phyloP scores from a whole-genome alignment of 495 filamentous ascomycete species.

The Lasiosphaeris hirsuta region DNA sequence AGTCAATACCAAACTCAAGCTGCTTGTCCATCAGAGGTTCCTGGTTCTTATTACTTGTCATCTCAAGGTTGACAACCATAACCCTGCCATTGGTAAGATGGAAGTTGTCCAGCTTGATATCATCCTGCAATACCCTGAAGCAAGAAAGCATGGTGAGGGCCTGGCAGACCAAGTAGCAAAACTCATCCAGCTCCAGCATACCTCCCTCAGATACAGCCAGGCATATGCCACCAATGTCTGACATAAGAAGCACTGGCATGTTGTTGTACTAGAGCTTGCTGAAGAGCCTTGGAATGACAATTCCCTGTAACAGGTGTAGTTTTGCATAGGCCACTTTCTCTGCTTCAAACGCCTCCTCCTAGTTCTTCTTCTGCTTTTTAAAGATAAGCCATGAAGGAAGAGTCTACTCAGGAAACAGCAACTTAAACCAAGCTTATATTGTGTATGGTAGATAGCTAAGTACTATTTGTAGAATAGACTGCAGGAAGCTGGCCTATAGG shows the following conservation, averaged over 20 bases:
- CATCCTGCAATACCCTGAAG: constrained; percentile 8
- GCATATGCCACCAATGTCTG: constrained; percentile 11
- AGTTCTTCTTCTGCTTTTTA: constrained; percentile 11
- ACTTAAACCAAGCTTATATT: no score
- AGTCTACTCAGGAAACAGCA: constrained; percentile 16
- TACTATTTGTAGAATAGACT: neutral
- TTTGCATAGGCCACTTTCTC: constrained; percentile 13
- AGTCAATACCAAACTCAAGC: constrained; percentile 10
- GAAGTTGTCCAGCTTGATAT: constrained; percentile 15
- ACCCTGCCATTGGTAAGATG: constrained; percentile 3
- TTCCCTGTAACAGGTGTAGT: constrained; percentile 15
- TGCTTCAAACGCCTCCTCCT: constrained; percentile 8
- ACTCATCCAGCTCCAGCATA: constrained; percentile 7
- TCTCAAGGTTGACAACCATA: constrained; percentile 12
- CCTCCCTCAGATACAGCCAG: constrained; percentile 10
- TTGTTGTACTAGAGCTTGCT: constrained; percentile 10
- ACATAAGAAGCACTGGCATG: constrained; percentile 7
- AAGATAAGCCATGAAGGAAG: constrained; percentile 8
- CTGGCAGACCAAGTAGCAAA: constrained; percentile 8
- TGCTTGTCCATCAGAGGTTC: constrained; percentile 9
- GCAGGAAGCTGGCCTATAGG: neutral
- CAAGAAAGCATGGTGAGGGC: constrained; percentile 9
- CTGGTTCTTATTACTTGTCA: constrained; percentile 9
- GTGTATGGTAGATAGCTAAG: neutral
- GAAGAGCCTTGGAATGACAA: constrained; percentile 9